Percentiles rank a stretch among this genome's conserved stretches.
Conservation (phyloP, 225 moss, liverwort and hornwort species). For the Marchantia polymorpha region DNA sequence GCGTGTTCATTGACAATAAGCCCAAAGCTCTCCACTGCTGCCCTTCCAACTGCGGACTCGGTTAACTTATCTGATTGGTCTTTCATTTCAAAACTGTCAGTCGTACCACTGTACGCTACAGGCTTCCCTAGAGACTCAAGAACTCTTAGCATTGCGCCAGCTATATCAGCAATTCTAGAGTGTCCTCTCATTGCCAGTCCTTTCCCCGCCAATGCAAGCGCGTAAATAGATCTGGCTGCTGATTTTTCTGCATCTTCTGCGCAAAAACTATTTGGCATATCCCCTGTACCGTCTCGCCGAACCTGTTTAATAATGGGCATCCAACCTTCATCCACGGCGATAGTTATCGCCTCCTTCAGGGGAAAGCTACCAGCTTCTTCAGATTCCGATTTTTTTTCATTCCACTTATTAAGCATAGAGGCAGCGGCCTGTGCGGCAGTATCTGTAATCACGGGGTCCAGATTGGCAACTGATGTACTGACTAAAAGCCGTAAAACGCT, state of each 20-base stretch:
- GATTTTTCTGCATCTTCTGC: constrained; percentile 4
- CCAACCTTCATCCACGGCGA: constrained; percentile 42
- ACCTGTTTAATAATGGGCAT: constrained; percentile 24
- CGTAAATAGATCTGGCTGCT: constrained; percentile 46
- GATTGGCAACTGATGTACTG: constrained; percentile 34
- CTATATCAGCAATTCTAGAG: constrained; percentile 45
- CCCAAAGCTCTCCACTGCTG: constrained; percentile 60
- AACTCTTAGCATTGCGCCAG: constrained; percentile 42
- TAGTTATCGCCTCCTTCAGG: constrained; percentile 45
- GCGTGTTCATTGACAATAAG: constrained; percentile 56
- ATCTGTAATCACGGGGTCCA: constrained; percentile 37
- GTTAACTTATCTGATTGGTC: constrained; percentile 24
- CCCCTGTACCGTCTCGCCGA: constrained; percentile 22
- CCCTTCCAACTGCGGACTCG: constrained; percentile 38
- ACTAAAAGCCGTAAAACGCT: constrained; percentile 47
- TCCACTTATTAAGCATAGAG: constrained; percentile 77
- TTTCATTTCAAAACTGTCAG: background rate
- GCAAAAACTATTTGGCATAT: constrained; percentile 14
- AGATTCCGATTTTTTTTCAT: constrained; percentile 12
- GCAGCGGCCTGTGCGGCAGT: constrained; percentile 71
- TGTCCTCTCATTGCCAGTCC: constrained; percentile 86
- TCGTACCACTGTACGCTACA: constrained; percentile 3
- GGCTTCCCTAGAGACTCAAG: constrained; percentile 44
- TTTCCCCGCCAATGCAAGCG: constrained; percentile 67
- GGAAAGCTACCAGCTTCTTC: constrained; percentile 29